A percentile compares a stretch with the other conserved stretches of the same genome.
Conservation (phyloP, 23 red algal species). For the Gracilaria gracilis region DNA sequence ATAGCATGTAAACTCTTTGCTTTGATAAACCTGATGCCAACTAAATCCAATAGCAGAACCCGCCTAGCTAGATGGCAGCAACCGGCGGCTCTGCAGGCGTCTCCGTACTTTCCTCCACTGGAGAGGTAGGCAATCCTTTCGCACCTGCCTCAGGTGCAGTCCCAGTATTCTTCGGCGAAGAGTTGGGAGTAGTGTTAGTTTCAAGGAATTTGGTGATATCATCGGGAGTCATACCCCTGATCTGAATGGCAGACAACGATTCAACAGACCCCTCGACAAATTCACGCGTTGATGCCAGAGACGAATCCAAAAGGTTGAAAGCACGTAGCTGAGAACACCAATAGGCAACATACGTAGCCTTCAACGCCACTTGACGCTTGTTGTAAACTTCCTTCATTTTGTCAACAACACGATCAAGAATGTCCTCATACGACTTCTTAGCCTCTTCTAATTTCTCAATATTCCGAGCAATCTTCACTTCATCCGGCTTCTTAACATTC, state of each 20-base stretch:
- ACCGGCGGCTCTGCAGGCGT: conserved; percentile 10
- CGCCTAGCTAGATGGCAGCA: not conserved
- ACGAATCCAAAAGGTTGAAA: conserved; percentile 50
- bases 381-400: conserved; percentile 71
- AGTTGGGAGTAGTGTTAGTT: conserved; percentile 13
- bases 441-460: conserved; percentile 77
- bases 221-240: conserved; percentile 46
- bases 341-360: conserved; percentile 69
- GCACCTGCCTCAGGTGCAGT: not conserved
- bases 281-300: conserved; percentile 53
- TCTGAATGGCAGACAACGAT: conserved; percentile 28
- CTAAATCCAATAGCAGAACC: no score
- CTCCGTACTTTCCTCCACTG: conserved; percentile 23
- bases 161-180: not conserved
- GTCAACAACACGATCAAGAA: conserved; percentile 65
- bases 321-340: conserved; percentile 69
- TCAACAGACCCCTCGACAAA: conserved; percentile 67
- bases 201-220: conserved; percentile 39
- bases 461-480: conserved; percentile 74
- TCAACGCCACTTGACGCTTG: conserved; percentile 72
- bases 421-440: conserved; percentile 58
- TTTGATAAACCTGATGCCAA: no score
- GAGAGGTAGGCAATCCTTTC: conserved; percentile 31
- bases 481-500: conserved; percentile 69
- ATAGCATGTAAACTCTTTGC: not conserved